Evolutionary conservation across 139 green algal genomes (phyloP), one percentile per base, ranked within the genome.

Genomic region (Coelastrella sp.): DNA sequence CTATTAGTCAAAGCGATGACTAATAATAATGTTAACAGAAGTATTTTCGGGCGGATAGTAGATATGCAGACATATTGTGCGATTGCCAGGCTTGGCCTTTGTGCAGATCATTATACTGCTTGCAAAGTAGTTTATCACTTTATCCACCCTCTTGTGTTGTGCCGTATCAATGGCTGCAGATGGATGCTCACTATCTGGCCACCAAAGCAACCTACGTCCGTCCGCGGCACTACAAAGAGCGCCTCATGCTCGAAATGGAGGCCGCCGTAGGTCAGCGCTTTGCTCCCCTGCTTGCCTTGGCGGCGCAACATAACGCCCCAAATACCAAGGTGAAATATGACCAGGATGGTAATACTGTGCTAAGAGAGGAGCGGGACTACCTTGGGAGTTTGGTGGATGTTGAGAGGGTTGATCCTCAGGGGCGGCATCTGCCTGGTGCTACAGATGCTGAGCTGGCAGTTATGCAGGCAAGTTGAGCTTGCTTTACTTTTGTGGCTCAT

Each of bases 301-400:
- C 87, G 8, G 7, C 2, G 16, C n/a, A 73, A 17, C 89, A 89
- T 66, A 86, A 90, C 60, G 13, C 83, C 78, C 86, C 86, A 47
- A 95, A 95, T 89, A 80, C 57, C 0, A 90, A 71, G 80, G 32
- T 88, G 73, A 91, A 83, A 76, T 96, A 95, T 74, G 92, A 93
- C 73, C 77, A 92, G 32, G 47, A 94, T 2, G 87, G 80, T 20
- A 91, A 93, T 68, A 54, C 88, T 5, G 64, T 93, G 11, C 20
- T 92, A 5, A 84, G 86, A 4, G 89, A 95, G 71, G 65, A 74
- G 60, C 86, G 89, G 2, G 93, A 95, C 90, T 93, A 94, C 85
- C 73, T 93, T 13, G 92, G 92, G 3, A 83, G 79, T 16, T 92
- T 95, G 68, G 56, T 75, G 3, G 73, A 87, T 32, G 65, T 95